phyloP scores from a whole-genome alignment of 495 filamentous ascomycete genomes.

The Penicillium coprophilum region DNA sequence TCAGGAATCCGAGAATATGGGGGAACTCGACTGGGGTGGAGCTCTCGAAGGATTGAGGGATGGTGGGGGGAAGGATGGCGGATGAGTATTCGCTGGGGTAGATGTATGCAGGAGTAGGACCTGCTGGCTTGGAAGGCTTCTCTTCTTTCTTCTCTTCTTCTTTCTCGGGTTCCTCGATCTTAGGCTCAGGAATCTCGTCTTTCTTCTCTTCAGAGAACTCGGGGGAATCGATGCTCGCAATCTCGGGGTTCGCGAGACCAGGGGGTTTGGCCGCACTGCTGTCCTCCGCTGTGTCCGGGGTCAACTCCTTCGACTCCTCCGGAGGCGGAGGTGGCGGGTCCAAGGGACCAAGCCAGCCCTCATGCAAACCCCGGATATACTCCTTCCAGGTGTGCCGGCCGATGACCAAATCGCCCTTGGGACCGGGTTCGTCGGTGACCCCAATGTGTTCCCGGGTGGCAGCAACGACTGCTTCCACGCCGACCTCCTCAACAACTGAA shows the following conservation, averaged over 20 bases:
- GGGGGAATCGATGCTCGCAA: constrained; percentile 6
- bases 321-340: constrained; percentile 44
- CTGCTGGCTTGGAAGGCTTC: constrained; percentile 53
- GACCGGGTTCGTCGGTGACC: constrained; percentile 67
- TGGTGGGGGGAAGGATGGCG: constrained; percentile 55
- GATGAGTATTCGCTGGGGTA: constrained; percentile 64
- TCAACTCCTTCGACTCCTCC: constrained; percentile 23
- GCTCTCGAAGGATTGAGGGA: constrained; percentile 63
- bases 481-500: constrained; percentile 36
- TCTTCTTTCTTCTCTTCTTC: constrained; percentile 48
- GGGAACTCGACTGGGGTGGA: constrained; percentile 75
- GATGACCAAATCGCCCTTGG: constrained; percentile 81
- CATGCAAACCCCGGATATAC: constrained; percentile 88
- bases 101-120: constrained; percentile 61
- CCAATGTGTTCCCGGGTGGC: constrained; percentile 58
- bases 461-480: constrained; percentile 54
- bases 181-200: constrained; percentile 25
- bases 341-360: constrained; percentile 92
- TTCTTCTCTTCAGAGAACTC: constrained; percentile 17
- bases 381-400: constrained; percentile 97
- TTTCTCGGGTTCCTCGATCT: constrained; percentile 35
- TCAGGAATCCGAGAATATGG: constrained; percentile 89
- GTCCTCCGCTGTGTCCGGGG: constrained; percentile 31
- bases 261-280: constrained; percentile 25
- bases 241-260: neutral